Conservation (phyloP, 2,329 filamentous ascomycete species). For the Phaeosphaeria sp. region DNA sequence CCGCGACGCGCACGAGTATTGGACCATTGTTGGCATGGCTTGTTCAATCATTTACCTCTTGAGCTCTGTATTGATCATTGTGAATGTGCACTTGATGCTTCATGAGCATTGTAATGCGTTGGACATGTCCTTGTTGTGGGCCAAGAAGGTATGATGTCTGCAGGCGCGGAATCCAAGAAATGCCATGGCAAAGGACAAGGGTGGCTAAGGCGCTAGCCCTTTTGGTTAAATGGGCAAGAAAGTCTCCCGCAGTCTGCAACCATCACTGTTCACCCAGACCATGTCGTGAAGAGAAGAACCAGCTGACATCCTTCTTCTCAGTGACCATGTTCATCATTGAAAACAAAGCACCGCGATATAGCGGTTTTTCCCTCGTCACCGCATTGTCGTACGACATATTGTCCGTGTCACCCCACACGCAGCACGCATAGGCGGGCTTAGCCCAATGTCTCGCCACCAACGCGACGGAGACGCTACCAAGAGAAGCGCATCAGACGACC, state of each 20-base stretch:
- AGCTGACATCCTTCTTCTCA: background rate
- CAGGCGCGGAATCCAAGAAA: background rate
- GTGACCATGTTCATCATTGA: background rate
- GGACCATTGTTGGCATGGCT: background rate
- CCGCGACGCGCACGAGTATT: background rate
- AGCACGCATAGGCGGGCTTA: background rate
- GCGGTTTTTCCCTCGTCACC: constrained; percentile 7
- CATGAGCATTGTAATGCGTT: background rate
- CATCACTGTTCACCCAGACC: background rate
- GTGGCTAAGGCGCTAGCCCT: background rate
- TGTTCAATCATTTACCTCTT: background rate
- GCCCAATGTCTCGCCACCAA: constrained; percentile 31
- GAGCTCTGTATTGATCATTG: background rate
- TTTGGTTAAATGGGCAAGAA: background rate
- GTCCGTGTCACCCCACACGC: constrained; percentile 14
- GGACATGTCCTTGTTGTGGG: background rate
- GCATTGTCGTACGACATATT: constrained; percentile 23
- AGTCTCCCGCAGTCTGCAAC: background rate
- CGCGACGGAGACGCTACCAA: background rate
- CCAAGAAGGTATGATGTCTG: background rate
- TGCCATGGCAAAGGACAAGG: background rate
- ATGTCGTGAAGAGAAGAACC: background rate
- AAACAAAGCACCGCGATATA: background rate
- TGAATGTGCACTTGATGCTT: background rate
- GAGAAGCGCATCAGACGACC: constrained; percentile 21